Evolutionary conservation across 768 basidiomycete species (phyloP), one percentile per base, ranked within the genome.

Genomic region (Peribolospora baueri): DNA sequence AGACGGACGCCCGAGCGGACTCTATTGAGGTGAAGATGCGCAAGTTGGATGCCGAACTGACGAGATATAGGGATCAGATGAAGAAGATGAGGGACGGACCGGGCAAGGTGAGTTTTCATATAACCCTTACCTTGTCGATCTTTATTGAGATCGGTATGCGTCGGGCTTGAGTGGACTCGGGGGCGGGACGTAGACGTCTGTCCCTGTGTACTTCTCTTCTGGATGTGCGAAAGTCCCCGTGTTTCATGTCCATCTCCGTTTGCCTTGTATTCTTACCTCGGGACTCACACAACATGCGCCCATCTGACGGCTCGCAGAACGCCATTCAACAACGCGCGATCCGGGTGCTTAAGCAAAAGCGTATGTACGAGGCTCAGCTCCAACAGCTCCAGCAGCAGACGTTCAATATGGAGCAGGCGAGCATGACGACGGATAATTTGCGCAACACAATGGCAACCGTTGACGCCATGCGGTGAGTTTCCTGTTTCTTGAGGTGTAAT

Each of bases 391-490:
- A 82, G 39, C 93, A 97, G 66, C 93, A 97, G 67, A 81, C 84
- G 36, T 97, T 86, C 72, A 97, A 98, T 69, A 97, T 97, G 84
- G 90, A 98, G 70, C 87, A 84, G 54, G 82, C 90, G 9, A 77
- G 83, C 10, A 78, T 97, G 63, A 80, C 85, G 7, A 97, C 91
- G n/a, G 93, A 97, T 70, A 97, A 97, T 68, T 68, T 97, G 63
- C 79, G 86, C 60, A 97, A 95, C 66, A 97, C 93, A 63, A 97
- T 98, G 91, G 91, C 86, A 9, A 95, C 93, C 0, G 78, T 97
- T 39, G 86, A 93, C 60, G 93, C 88, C 5, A 95, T 98, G 88
- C 25, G 25, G 25, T 25, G 1, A 25, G 25, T 25, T 25, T 25
- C 25, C 25, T 25, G 25, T 25, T 25, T 25, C 25, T 25, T 25